Base-by-base conservation (phyloP, 345 rosid species). In the Balakata baccata region DNA sequence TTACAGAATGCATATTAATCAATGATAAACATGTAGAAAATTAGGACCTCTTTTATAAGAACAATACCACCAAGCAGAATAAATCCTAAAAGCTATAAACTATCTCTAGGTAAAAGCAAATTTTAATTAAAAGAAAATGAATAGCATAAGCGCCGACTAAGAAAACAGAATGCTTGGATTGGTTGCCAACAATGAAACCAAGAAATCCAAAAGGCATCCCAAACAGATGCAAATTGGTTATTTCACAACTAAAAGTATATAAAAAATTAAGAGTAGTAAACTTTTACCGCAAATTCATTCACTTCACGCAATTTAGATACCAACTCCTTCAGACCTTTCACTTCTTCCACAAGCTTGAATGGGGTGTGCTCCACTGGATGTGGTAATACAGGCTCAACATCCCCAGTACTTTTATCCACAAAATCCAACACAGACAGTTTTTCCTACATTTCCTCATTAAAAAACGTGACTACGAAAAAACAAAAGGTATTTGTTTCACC, bases 201-300 rank as follows among this genome's bases (percentile, higher is more conserved):
- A 45, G 37, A 45, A 29, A 59, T 34, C 16, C 13, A 38, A 72
- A 37, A 12, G 34, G 9, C 20, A 34, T 49, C 50, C 68, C 17
- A 7, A 72, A 34, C 11, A 52, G 18, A 23, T 58, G 53, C 37
- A n/a, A 7, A 38, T 39, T 56, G 37, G 34, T 7, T 38, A 25
- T 72, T 46, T 18, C 59, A 23, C 2, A 13, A n/a, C 12, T 66
- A 18, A 45, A 37, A 45, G 46, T 57, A 6, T 34, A 13, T 14
- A 72, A 7, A 1, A n/a, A 29, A 72, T 29, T 29, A 54, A 54
- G 23, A 68, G 50, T 23, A 64, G 64, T 68, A 64, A 72, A 65
- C 69, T 51, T 22, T 88, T 84, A 95, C 99, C 81, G 98, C 93
- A 88, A 92, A 90, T 81, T 92, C 98, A 39, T 84, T 73, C 12